These are phyloP conservation scores for Penicillium antarcticum DNA, from an alignment of 495 filamentous ascomycete genomes.

Conservation along the genomic window DNA sequence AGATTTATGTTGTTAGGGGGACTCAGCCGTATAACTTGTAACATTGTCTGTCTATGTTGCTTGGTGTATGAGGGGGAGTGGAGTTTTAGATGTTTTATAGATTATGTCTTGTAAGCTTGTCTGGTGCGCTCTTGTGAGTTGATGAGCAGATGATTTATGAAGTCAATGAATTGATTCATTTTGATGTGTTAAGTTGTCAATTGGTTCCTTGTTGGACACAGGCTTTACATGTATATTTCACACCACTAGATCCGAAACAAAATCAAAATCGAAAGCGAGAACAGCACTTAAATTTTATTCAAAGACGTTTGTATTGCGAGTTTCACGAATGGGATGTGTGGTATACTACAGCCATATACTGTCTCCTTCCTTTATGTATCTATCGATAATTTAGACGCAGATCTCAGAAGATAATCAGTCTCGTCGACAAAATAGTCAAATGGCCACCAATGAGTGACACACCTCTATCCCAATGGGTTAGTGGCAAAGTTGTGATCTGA, in stretches of 20 bases:
- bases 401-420: constrained; percentile 33
- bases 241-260: no score
- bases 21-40: constrained; percentile 15
- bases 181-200: no score
- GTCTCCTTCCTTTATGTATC: neutral
- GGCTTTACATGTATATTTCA: no score
- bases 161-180: neutral
- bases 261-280: no score
- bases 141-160: neutral
- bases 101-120: neutral
- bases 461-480: constrained; percentile 30
- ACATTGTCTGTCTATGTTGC: neutral
- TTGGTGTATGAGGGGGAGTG: no score
- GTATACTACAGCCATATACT: constrained; percentile 7
- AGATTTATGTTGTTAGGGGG: constrained; percentile 53
- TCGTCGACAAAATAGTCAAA: constrained; percentile 36
- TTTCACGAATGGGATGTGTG: constrained; percentile 41
- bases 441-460: constrained; percentile 37
- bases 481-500: constrained; percentile 33
- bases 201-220: no score
- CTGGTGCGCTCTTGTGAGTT: neutral
- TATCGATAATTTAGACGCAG: constrained; percentile 9
- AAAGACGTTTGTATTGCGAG: no score
- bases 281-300: no score
- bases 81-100: neutral